Evolutionary conservation across 495 filamentous ascomycete species (phyloP), one percentile per base, ranked within the genome.

Genomic region (Aspergillus coremiiformis): DNA sequence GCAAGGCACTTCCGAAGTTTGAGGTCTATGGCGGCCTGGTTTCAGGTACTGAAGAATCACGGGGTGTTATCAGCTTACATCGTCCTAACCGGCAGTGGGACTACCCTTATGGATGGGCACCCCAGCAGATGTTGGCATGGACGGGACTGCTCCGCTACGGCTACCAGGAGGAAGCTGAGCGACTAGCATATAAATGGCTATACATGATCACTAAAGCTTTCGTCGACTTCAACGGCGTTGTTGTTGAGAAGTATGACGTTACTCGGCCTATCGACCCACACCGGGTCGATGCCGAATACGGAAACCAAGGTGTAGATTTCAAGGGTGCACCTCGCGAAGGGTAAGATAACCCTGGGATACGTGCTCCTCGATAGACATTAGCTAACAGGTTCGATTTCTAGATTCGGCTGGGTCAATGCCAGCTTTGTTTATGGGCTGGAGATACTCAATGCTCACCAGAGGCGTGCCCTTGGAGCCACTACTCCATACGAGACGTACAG

Each of bases 161-260:
- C 17, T 97, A 93, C 60, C 78, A 87, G 35, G 84, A 90, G 22
- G 91, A 95, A 35, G 90, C 88, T 0, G 85, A 95, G 69, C 76
- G 90, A 20, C 69, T 98, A 33, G 84, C 87, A 0, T 97, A 97
- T 69, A 89, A 89, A 64, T 98, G 93, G 93, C 71, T 95, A 20
- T 94, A 89, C 66, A 97, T 96, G 92, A 86, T 95, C 58, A 95
- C 87, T 27, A 95, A 93, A 67, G 88, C 90, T 0, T 98, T 97
- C 70, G 87, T 95, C 21, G 90, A 98, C 61, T 97, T 90, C 76
- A 95, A 96, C 59, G 93, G 93, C 19, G 89, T 95, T 24, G 90
- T 98, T 17, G 93, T 96, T 0, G 93, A 98, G 72, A 98, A 98
- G 67, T 98, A 98, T 72, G 87, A 98, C 68, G 93, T 98, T 41